Percentiles rank a stretch among this genome's conserved stretches.
These are phyloP conservation scores for Phialocephala subalpina DNA, from an alignment of 2,329 filamentous ascomycete genomes.

Conservation along the genomic window DNA sequence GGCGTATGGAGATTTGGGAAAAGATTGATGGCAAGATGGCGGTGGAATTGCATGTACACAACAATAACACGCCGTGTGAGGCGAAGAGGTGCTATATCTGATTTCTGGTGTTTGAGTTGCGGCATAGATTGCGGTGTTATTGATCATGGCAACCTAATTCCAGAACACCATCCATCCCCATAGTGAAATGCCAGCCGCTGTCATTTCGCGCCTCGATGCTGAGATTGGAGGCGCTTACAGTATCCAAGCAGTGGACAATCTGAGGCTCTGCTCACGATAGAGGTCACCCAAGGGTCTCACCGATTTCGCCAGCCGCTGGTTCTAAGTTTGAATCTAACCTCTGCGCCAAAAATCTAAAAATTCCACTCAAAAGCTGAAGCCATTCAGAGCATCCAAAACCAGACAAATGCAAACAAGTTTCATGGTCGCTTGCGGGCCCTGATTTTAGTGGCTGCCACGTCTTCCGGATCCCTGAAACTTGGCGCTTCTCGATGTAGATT, in stretches of 20 bases:
- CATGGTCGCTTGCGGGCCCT: background rate
- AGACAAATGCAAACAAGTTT: background rate
- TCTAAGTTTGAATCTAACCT: background rate
- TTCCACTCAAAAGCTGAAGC: background rate
- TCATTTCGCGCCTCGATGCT: background rate
- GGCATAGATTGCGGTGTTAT: conserved; percentile 36
- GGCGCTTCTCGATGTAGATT: background rate
- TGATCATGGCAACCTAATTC: conserved; percentile 5
- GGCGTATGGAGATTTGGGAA: conserved; percentile 27
- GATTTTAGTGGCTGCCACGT: background rate
- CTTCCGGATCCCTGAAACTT: conserved; percentile 5
- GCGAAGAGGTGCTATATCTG: background rate
- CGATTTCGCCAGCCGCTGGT: background rate
- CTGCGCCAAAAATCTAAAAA: background rate
- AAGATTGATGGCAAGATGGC: conserved; percentile 5
- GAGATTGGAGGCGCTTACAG: background rate
- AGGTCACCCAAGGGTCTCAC: background rate
- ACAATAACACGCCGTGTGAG: conserved; percentile 4
- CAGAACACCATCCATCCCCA: background rate
- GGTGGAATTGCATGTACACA: conserved; percentile 1
- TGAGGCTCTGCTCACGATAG: background rate
- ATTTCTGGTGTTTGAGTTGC: conserved; percentile 20
- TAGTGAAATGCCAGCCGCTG: background rate
- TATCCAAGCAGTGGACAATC: background rate
- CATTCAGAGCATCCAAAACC: conserved; percentile 1